Base-by-base conservation (phyloP, 495 filamentous ascomycete genomes). In the Aspergillus wentii region DNA sequence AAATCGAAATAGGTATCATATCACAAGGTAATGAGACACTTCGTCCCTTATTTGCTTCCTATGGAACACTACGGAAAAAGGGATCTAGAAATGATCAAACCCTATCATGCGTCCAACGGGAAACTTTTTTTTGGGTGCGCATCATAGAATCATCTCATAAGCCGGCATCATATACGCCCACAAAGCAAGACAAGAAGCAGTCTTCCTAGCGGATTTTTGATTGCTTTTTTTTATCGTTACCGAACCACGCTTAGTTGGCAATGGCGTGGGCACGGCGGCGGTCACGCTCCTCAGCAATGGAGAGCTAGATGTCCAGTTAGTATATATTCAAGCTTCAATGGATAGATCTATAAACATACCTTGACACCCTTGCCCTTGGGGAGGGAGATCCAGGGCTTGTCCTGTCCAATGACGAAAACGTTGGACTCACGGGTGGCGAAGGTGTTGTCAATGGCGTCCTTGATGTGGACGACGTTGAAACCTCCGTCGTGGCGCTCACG, bases 291-390 rank as follows among this genome's bases (percentile, higher is more conserved):
- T 97, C 90, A 48, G 91, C 87, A 64, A 96, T 97, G 60, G 85
- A 81, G 61, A 96, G 85, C 85, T 82, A 45, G 35, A 16, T 35
- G 30, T 20, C 17, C 4, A 29, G 27, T 52, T 51, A 52, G 48
- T 21, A n/a, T 21, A 3, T n/a, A 29, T 29, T n/a, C 22, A 6
- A 6, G 6, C 5, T 25, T 25, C 22, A 25, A 6, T 5, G 22
- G 5, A 25, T 25, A 25, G 7, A 8, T 3, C 21, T 17, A 20
- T 30, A 48, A 55, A 56, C 70, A 37, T 64, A 83, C 78, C 75
- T 98, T 97, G 76, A 98, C 92, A 82, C 92, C 94, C 81, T 94
- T 94, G 76, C 92, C 92, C 87, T 97, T 97, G 64, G 92, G 94
- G 53, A 97, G 80, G 60, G 86, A 94, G 62, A 98, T 79, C 94